Evolutionary conservation across 2,329 filamentous ascomycete species (phyloP), one percentile per base, ranked within the genome.

Genomic region (Xylaria sp.): DNA sequence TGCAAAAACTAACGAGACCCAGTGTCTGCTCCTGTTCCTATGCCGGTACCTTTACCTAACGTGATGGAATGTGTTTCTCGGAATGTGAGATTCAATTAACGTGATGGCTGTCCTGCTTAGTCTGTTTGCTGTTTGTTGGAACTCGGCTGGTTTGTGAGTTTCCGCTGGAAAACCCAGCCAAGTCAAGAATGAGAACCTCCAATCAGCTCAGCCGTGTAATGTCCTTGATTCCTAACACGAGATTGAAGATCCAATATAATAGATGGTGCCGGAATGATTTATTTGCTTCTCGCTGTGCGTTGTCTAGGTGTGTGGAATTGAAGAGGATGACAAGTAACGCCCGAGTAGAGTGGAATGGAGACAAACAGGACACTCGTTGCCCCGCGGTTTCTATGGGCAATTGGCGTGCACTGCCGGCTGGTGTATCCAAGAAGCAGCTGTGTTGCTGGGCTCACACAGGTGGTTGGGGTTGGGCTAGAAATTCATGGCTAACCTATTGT

Each of bases 141-240:
- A 71, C 72, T 75, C 56, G 72, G 73, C 73, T 75, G 71, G 74
- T 49, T 57, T 41, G 54, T 46, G 72, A 60, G 39, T 71, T 67
- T 67, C 66, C 62, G 71, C 74, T 77, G 75, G 75, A 72, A 73
- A 66, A 48, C 60, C 76, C 75, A 78, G 76, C 75, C 73, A 74
- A 70, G 69, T 68, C 67, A 64, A 69, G 1, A 52, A 59, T 20
- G 54, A 61, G 56, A 65, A 48, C 43, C 58, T 66, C 64, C 67
- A 25, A 64, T 70, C 72, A 69, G 62, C 67, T 66, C 64, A 48
- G 23, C 4, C 25, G 46, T 64, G 41, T 43, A 31, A 28, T 48
- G 15, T 49, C 13, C 20, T 61, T 48, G 33, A 57, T 58, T 66
- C 23, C 36, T 61, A 65, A 46, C 36, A 48, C 41, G 54, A 25